A percentile compares a stretch with the other conserved stretches of the same genome.
Conservation (phyloP, 2,329 filamentous ascomycete species). For the Sporothrix sp. region DNA sequence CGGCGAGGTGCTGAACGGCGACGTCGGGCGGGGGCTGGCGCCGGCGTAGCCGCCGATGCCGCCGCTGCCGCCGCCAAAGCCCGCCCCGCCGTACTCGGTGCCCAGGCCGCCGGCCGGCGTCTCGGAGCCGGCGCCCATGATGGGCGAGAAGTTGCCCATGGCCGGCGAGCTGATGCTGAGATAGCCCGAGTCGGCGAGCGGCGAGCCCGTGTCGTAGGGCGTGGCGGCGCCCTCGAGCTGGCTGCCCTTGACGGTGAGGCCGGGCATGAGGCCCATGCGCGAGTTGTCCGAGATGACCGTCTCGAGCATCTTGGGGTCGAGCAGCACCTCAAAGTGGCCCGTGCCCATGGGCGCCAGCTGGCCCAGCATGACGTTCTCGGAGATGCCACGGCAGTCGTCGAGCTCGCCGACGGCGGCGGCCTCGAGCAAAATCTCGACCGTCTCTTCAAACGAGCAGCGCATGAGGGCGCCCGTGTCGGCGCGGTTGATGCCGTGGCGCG, state of each 20-base stretch:
- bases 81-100: slow-evolving; percentile 48
- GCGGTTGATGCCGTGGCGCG: slow-evolving; percentile 95
- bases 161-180: slow-evolving; percentile 54
- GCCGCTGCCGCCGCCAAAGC: slow-evolving; percentile 34
- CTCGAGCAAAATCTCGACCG: slow-evolving; percentile 93
- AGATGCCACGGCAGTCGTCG: slow-evolving; percentile 95
- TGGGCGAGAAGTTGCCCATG: slow-evolving; percentile 63
- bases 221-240: slow-evolving; percentile 78
- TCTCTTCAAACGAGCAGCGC: slow-evolving; percentile 99
- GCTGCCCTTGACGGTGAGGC: slow-evolving; percentile 65
- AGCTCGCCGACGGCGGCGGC: slow-evolving; percentile 90
- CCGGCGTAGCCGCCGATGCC: slow-evolving; percentile 43
- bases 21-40: slow-evolving; percentile 61
- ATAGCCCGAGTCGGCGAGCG: slow-evolving; percentile 59
- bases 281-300: slow-evolving; percentile 91
- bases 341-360: slow-evolving; percentile 96
- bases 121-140: slow-evolving; percentile 65
- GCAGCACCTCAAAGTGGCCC: slow-evolving; percentile 84
- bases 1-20: slow-evolving; percentile 65
- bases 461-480: slow-evolving; percentile 96
- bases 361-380: slow-evolving; percentile 96
- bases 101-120: slow-evolving; percentile 52
- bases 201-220: slow-evolving; percentile 83
- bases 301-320: slow-evolving; percentile 92
- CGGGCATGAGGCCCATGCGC: slow-evolving; percentile 70